Conservation (phyloP, 768 basidiomycete genomes). For the Agaricus sinodeliciosus region DNA sequence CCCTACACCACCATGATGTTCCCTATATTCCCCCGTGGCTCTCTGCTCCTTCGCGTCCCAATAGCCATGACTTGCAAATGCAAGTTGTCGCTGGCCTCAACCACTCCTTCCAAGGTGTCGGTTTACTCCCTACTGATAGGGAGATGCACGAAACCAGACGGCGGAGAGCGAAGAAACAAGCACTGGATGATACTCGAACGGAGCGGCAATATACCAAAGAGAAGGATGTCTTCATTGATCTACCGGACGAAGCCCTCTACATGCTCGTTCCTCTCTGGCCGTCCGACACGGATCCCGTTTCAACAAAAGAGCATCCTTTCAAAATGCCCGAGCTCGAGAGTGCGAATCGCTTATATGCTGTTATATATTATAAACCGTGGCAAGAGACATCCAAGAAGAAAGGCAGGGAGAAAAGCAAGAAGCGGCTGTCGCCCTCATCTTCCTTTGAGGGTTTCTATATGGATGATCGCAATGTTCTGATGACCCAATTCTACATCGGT, state of each 20-base stretch:
- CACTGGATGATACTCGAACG: conserved; percentile 19
- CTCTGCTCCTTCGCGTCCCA: conserved; percentile 51
- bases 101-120: conserved; percentile 75
- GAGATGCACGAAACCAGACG: conserved; percentile 21
- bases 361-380: conserved; percentile 66
- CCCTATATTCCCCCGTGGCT: conserved; percentile 53
- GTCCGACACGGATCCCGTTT: conserved; percentile 54
- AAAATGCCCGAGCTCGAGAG: conserved; percentile 33
- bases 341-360: conserved; percentile 58
- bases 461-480: conserved; percentile 41
- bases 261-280: conserved; percentile 88
- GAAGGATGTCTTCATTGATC: conserved; percentile 46
- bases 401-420: conserved; percentile 35
- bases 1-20: conserved; percentile 14
- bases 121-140: conserved; percentile 55
- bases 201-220: conserved; percentile 21
- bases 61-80: conserved; percentile 62
- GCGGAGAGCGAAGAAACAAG: conserved; percentile 11
- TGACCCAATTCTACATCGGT: conserved; percentile 63
- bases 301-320: conserved; percentile 23
- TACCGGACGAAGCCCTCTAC: conserved; percentile 66
- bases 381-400: conserved; percentile 22
- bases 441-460: conserved; percentile 26
- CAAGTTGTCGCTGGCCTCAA: conserved; percentile 59
- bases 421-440: conserved; percentile 31